phyloP scores from a whole-genome alignment of 768 basidiomycete species.

The Boletus barrowsii region DNA sequence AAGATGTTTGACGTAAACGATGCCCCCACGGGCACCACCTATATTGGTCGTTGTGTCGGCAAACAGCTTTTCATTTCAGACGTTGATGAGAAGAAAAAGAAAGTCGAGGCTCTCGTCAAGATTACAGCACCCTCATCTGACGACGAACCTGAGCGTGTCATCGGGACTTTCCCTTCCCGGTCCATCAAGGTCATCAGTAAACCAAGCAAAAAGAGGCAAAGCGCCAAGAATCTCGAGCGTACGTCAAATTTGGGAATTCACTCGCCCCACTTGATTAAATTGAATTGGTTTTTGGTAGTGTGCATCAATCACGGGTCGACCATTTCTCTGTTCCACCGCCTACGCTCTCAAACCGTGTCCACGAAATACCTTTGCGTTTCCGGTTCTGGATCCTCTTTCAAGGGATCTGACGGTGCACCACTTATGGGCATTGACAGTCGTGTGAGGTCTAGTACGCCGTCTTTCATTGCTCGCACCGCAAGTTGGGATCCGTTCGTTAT shows the following conservation, averaged over 20 bases:
- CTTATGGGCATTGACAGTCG: slow-evolving; percentile 78
- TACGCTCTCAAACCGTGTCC: slow-evolving; percentile 92
- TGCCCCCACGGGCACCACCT: slow-evolving; percentile 79
- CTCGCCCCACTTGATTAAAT: slow-evolving; percentile 11
- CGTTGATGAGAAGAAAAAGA: slow-evolving; percentile 92
- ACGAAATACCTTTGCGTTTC: slow-evolving; percentile 95
- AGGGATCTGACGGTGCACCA: slow-evolving; percentile 88
- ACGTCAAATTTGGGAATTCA: slow-evolving; percentile 36
- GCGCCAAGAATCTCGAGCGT: slow-evolving; percentile 91
- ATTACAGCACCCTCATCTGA: slow-evolving; percentile 78
- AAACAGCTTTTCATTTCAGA: slow-evolving; percentile 95
- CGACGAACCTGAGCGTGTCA: slow-evolving; percentile 76
- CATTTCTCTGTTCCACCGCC: slow-evolving; percentile 92
- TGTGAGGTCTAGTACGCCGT: slow-evolving; percentile 69
- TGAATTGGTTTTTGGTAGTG: slow-evolving; percentile 45
- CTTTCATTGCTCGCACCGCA: slow-evolving; percentile 85
- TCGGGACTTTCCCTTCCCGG: slow-evolving; percentile 87
- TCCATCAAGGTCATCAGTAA: slow-evolving; percentile 99
- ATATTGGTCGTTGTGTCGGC: slow-evolving; percentile 89
- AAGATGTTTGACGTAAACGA: slow-evolving; percentile 80
- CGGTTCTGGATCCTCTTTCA: slow-evolving; percentile 89
- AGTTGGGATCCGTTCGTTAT: slow-evolving; percentile 96
- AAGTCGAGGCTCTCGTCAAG: slow-evolving; percentile 90
- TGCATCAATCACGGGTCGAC: slow-evolving; percentile 96
- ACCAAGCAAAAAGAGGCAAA: slow-evolving; percentile 95